Percentiles rank a stretch among this genome's conserved stretches.
Conservation (phyloP, 139 green algal genomes). For the Auxenochlorella protothecoides region DNA sequence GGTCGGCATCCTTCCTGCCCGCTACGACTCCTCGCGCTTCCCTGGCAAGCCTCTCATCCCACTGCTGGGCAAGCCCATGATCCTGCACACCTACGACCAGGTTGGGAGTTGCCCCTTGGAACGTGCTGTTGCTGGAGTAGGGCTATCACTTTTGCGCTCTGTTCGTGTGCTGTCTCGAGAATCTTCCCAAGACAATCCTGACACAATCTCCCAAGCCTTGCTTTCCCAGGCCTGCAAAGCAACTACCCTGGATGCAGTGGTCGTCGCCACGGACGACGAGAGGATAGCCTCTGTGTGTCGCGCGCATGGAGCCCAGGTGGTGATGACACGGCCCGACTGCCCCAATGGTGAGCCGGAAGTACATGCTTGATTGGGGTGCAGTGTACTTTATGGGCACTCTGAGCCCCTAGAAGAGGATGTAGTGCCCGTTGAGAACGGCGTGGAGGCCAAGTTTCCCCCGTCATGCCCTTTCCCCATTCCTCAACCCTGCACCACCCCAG, state of each 20-base stretch:
- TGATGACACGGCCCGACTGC: constrained; percentile 50
- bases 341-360: constrained; percentile 37
- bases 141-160: too few species aligned
- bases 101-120: background rate
- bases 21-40: constrained; percentile 52
- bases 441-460: too few species aligned
- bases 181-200: background rate
- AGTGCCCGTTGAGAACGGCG: too few species aligned
- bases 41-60: constrained; percentile 53
- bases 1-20: constrained; percentile 31
- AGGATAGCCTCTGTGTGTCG: constrained; percentile 41
- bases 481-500: constrained; percentile 5
- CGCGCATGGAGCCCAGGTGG: constrained; percentile 40
- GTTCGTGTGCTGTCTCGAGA: too few species aligned
- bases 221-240: constrained; percentile 30
- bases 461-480: too few species aligned
- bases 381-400: too few species aligned
- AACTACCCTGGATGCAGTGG: constrained; percentile 34
- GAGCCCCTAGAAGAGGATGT: too few species aligned
- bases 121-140: too few species aligned
- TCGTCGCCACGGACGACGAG: constrained; percentile 67
- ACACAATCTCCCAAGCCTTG: background rate
- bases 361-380: background rate
- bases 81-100: constrained; percentile 54
- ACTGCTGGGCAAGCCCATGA: constrained; percentile 60